Evolutionary conservation across 2,329 filamentous ascomycete genomes (phyloP).

Genomic region (Curvularia eragrostidis): DNA sequence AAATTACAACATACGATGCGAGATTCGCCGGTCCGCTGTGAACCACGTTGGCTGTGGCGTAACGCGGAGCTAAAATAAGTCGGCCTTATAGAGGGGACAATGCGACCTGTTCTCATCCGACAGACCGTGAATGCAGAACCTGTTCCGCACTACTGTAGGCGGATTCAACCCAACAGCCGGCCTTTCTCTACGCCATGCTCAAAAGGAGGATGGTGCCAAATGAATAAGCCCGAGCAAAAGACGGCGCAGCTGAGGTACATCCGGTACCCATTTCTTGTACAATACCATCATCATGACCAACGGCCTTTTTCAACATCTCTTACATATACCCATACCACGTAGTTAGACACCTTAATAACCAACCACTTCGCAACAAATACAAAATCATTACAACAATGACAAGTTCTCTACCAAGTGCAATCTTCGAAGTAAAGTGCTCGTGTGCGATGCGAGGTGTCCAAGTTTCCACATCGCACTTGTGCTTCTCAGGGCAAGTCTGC

Average conservation of each 20-base stretch:
- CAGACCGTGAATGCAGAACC: background rate
- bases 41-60: background rate
- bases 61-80: background rate
- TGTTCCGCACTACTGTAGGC: background rate
- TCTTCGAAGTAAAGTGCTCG: background rate
- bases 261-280: background rate
- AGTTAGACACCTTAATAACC: background rate
- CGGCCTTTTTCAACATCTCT: background rate
- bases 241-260: background rate
- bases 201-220: background rate
- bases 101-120: background rate
- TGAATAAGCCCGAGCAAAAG: background rate
- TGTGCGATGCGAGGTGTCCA: background rate
- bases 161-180: background rate
- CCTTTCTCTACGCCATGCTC: background rate
- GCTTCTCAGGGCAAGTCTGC: background rate
- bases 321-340: background rate
- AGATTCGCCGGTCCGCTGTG: background rate
- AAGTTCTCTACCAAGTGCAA: background rate
- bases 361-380: background rate
- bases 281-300: background rate
- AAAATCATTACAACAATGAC: background rate
- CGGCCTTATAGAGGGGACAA: background rate
- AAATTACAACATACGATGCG: background rate
- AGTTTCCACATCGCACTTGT: background rate